These are phyloP conservation scores for Bretschneidera sinensis DNA, from an alignment of 345 rosid species.

Conservation along the genomic window DNA sequence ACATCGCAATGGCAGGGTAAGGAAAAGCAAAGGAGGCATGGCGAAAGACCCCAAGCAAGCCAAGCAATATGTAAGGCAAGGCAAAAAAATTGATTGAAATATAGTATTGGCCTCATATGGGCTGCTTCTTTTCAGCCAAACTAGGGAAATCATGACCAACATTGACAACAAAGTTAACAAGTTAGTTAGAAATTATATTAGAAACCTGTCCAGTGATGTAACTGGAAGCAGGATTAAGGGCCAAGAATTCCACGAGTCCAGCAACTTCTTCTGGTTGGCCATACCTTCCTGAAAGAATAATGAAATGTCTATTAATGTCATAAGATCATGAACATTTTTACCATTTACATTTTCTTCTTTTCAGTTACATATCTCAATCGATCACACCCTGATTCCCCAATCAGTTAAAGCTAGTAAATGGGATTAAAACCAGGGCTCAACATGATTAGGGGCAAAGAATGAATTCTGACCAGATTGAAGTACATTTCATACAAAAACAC, in stretches of 20 bases:
- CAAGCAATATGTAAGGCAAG: constrained; percentile 1
- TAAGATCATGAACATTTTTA: not conserved
- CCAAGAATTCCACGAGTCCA: constrained; percentile 94
- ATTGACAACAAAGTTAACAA: not conserved
- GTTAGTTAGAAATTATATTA: not conserved
- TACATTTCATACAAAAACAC: not conserved
- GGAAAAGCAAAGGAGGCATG: too few relatives aligned
- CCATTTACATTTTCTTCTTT: not conserved
- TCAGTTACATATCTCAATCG: not conserved
- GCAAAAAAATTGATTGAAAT: constrained; percentile 1
- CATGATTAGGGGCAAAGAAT: not conserved
- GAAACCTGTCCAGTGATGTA: constrained; percentile 94
- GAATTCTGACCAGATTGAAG: not conserved
- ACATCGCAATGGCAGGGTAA: not conserved
- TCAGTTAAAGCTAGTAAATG: not conserved
- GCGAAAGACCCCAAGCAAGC: too few relatives aligned
- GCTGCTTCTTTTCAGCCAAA: too few relatives aligned
- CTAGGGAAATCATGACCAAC: too few relatives aligned
- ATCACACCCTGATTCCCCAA: not conserved
- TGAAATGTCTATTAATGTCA: not conserved
- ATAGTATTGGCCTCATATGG: not conserved
- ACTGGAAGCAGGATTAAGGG: constrained; percentile 77
- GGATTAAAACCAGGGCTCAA: not conserved
- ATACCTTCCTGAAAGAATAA: constrained; percentile 64
- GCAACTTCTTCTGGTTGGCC: constrained; percentile 99